Evolutionary conservation across 345 rosid species (phyloP).

Genomic region (Bruguiera gymnorhiza): DNA sequence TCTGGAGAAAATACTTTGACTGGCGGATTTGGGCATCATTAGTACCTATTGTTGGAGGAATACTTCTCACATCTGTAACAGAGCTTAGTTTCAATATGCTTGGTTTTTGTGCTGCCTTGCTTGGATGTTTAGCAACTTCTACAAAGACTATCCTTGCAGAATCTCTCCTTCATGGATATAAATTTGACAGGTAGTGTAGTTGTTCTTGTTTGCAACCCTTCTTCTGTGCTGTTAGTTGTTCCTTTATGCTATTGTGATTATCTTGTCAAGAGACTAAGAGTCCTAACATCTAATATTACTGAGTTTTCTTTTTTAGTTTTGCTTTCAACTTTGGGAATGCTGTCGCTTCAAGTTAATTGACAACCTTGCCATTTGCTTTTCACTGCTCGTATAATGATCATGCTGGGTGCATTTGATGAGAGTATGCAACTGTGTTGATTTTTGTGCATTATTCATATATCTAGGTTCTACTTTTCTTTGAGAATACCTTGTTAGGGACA

Average conservation of each 20-base stretch:
- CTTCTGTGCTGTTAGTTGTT: neutral
- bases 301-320: no score
- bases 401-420: no score
- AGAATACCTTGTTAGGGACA: no score
- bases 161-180: slow-evolving; percentile 93
- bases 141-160: slow-evolving; percentile 99
- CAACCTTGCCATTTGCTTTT: no score
- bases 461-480: no score
- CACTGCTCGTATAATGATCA: no score
- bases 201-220: neutral
- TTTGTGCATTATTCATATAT: no score
- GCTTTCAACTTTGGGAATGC: no score
- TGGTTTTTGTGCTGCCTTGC: slow-evolving; percentile 94
- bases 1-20: slow-evolving; percentile 94
- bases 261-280: no score
- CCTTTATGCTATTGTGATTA: neutral
- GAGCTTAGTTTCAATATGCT: slow-evolving; percentile 94
- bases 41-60: slow-evolving; percentile 95
- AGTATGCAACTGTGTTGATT: no score
- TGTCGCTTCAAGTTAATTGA: no score
- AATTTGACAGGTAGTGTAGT: slow-evolving; percentile 79
- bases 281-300: no score
- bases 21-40: slow-evolving; percentile 98
- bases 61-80: slow-evolving; percentile 87
- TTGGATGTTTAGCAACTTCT: slow-evolving; percentile 99